Base-by-base conservation (phyloP, 1,139 yeast species). In the Blastobotrys indianensis region DNA sequence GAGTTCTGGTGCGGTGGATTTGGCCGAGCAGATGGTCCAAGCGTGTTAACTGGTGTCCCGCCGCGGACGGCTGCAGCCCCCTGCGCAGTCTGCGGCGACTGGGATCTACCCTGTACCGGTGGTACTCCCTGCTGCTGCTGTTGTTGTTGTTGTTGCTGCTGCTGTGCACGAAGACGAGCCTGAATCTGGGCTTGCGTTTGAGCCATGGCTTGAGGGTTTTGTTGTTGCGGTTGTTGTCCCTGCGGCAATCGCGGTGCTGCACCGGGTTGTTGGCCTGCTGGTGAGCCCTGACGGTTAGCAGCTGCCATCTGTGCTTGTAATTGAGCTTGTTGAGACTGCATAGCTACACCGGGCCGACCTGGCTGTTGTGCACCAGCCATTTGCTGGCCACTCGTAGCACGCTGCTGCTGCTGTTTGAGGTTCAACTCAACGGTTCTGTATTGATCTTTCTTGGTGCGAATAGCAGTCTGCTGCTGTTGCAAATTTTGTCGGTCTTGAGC, bases 381-480 rank as follows among this genome's bases (percentile, higher is more conserved):
- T 10, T 33, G 23, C 23, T 33, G 36, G n/a, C 38, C 25, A 20
- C 25, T 20, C 6, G 25, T 42, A 4, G 47, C 39, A 17, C 48
- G 49, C 44, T 65, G 69, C 32, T 64, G 64, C 45, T 65, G 59
- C 43, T 59, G 62, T 44, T 59, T 54, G 25, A 59, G 46, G 11
- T 54, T 52, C 31, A 58, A 47, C 20, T 58, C 63, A 43, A 54
- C 46, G 11, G 53, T 44, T 23, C 53, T 53, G 36, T 46, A 49
- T 40, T 56, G 59, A 41, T 59, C 62, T 11, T 57, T 48, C 23
- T 54, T 51, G 23, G 54, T 53, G n/a, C 62, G 51, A 10, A 57
- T 37, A 5, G 51, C 46, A 39, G 53, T 58, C 32, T 54, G 56
- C 39, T 57, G 58, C 20, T 53, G 57, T 9, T 55, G 49, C 10